Base-by-base conservation (phyloP, 352 stramenopile genomes). In the Phytophthora citricola region DNA sequence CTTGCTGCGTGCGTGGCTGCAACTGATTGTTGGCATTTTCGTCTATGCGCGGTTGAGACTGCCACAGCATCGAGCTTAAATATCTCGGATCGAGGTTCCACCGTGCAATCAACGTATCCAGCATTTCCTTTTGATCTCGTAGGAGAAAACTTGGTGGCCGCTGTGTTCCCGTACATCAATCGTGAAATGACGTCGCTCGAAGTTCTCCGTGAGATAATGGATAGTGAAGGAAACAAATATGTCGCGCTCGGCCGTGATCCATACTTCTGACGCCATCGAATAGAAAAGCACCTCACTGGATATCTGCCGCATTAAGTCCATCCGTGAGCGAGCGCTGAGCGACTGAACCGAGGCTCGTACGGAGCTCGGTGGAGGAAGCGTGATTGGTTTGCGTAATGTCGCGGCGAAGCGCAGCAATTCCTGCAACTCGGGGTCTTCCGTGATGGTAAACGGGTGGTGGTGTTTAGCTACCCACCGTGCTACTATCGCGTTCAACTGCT, bases 381-480 rank as follows among this genome's bases (percentile, higher is more conserved):
- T 58, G 29, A 80, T 58, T 11, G 63, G 61, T 39, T 79, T 81
- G 27, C 64, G 75, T 43, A 81, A 65, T 20, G 64, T 54, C 22
- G 75, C 67, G 20, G 74, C 76, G 36, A 83, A 82, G 22, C 59
- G 63, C 15, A 85, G 69, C 34, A 85, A 58, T 38, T 81, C 74
- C 27, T 81, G 74, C 17, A 85, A 60, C 63, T 85, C 76, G 10
- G 60, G 63, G 58, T 85, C 71, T 48, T 82, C 71, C 0, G 72
- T 81, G 39, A 85, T 82, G 9, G 54, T 66, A 7, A 85, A 75
- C 29, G 73, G 73, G 22, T 85, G 73, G 20, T 81, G 78, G 34
- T 79, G 76, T 38, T 85, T 85, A 43, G 71, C 72, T 11, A 85
- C 73, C 76, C 76, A 85, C 34, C 74, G 71, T 5, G 76, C 76